phyloP scores from a whole-genome alignment of 2,329 filamentous ascomycete genomes.

The Penicillium concentricum region DNA sequence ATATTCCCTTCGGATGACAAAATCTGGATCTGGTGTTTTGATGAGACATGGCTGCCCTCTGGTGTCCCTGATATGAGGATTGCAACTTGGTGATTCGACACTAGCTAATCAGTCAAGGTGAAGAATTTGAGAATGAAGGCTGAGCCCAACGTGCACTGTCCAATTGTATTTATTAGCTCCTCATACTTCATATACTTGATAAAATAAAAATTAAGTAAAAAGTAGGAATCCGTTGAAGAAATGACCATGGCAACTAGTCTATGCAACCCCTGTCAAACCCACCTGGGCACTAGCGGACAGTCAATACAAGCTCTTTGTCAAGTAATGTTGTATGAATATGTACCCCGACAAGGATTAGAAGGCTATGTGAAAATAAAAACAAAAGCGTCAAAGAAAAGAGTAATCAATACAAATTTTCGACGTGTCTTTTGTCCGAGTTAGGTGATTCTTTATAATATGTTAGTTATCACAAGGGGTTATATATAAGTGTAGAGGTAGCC shows the following conservation, averaged over 20 bases:
- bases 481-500: background rate
- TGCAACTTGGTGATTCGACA: background rate
- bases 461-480: too few species aligned
- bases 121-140: too few species aligned
- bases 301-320: background rate
- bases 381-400: background rate
- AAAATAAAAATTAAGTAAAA: background rate
- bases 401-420: background rate
- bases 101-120: too few species aligned
- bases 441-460: too few species aligned
- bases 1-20: background rate
- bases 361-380: background rate
- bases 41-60: slow-evolving; percentile 9
- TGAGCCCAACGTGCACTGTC: too few species aligned
- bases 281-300: background rate
- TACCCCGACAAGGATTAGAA: background rate
- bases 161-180: too few species aligned
- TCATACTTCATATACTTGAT: too few species aligned
- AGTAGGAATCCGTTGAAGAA: background rate
- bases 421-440: background rate
- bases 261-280: background rate
- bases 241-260: background rate
- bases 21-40: slow-evolving; percentile 26
- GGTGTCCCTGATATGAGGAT: background rate
- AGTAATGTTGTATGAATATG: background rate